Evolutionary conservation across 2,329 filamentous ascomycete species (phyloP), one percentile per base, ranked within the genome.

Genomic region (Alternaria solani): DNA sequence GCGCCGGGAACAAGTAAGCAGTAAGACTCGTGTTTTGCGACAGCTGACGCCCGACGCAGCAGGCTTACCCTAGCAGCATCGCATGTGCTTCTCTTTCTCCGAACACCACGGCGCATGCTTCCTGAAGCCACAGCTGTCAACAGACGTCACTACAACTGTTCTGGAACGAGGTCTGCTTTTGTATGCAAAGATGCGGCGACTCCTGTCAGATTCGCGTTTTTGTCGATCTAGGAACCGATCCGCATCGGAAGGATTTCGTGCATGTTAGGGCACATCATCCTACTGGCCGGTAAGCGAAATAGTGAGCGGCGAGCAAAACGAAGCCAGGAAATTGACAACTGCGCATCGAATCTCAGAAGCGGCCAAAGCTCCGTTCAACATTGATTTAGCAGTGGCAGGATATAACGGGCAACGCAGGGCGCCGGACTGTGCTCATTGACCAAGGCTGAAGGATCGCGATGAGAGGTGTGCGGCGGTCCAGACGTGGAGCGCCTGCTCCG

Each of bases 211-310:
- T 26, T 39, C 42, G 42, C 42, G 32, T 28, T 26, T 36, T 38
- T 18, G 52, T 28, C 26, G 52, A 59, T 59, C 57, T 47, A 56
- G 53, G 53, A 60, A 57, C 28, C 63, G 61, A 47, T 44, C 63
- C 47, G 60, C 60, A 26, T 46, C 42, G 55, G 54, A 51, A 39
- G 32, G 53, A 59, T 58, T 52, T 55, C 58, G 34, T 62, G 60
- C 56, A 60, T 62, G n/a, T 48, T 48, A 25, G 16, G 63, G 51
- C 61, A 59, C 26, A 12, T 14, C 39, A 43, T 46, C 43, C 55
- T 38, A 64, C 57, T 63, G 61, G 65, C 30, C 28, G 11, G 12
- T 61, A 67, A 65, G 62, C 66, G 64, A 68, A 55, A 68, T 68
- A 36, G 46, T 25, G 65, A 67, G 58, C 54, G 51, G 56, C 61